Base-by-base conservation (phyloP, 2,329 filamentous ascomycete genomes). In the Pezicula radicicola region DNA sequence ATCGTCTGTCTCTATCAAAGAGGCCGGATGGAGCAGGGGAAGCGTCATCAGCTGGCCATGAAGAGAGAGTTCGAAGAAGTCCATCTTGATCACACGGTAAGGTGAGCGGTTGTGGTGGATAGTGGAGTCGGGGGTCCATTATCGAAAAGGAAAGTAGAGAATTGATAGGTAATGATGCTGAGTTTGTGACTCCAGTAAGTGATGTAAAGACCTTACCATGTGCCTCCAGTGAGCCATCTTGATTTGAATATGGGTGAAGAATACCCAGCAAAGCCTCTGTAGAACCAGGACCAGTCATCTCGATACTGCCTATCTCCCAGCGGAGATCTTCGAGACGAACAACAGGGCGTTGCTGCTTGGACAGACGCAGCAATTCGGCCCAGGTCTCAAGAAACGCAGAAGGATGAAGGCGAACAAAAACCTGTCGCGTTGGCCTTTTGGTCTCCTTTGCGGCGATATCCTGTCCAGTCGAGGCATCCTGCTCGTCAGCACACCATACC, bases 321-420 rank as follows among this genome's bases (percentile, higher is more conserved):
- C 87, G 76, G 33, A 89, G 69, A 63, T 89, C 86, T 61, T 88
- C 82, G 13, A 87, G 70, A 54, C 75, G 75, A 10, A 87, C 76
- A 25, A 74, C 70, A n/a, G 83, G 84, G 51, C 78, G 84, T 61
- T 82, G 83, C 15, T 77, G 71, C 61, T 85, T 87, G 1, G 80
- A 77, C 6, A 81, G 64, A 40, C 75, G 75, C 45, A 85, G 64
- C 10, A 87, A 53, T 57, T 85, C 77, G 46, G 79, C 76, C 85
- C 85, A 88, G 2, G 85, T 65, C 53, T 85, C 79, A 44, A 84
- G 66, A 63, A 88, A 93, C 6, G 88, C 87, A 18, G 91, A 87
- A 2, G 94, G 94, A 66, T 97, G 93, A 1, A 93, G 73, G 50
- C 92, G 79, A 48, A 97, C 69, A 51, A 93, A 83, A 1, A 89